Evolutionary conservation across 345 rosid species (phyloP).

Genomic region (Sapria himalayana): DNA sequence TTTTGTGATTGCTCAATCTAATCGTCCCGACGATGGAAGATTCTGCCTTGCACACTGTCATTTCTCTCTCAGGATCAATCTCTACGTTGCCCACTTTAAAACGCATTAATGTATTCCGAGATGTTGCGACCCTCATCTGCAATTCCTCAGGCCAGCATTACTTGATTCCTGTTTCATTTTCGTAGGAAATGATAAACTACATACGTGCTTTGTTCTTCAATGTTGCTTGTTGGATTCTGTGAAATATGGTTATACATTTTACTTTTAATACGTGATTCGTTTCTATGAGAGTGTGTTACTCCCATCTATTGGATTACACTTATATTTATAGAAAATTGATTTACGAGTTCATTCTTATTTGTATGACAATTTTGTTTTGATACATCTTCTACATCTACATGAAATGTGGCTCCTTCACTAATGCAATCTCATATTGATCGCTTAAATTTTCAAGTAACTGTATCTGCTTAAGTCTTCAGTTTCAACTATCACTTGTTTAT

Average conservation of each 20-base stretch:
- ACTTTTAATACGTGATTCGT: neutral
- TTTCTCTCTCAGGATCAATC: slow-evolving; percentile 33
- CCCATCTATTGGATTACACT: neutral
- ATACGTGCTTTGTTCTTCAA: neutral
- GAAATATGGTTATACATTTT: neutral
- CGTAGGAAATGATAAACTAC: neutral
- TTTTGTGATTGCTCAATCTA: no score
- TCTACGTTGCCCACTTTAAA: slow-evolving; percentile 41
- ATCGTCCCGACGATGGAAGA: slow-evolving; percentile 26
- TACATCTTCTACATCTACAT: no score
- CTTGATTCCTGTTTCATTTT: neutral
- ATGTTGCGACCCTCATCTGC: slow-evolving; percentile 34
- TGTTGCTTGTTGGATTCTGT: neutral
- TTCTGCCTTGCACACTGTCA: slow-evolving; percentile 24
- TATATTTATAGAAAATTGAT: neutral
- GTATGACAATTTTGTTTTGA: no score
- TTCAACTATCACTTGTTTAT: no score
- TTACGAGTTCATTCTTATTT: no score
- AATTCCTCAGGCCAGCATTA: slow-evolving; percentile 20
- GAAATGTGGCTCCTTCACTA: no score
- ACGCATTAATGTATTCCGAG: slow-evolving; percentile 48
- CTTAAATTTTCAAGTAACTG: no score
- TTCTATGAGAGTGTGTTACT: neutral
- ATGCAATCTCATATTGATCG: no score
- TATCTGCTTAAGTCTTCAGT: no score